Percentiles rank a stretch among this genome's conserved stretches.
These are phyloP conservation scores for Lepiota brunneoincarnata DNA, from an alignment of 768 basidiomycete species.

Conservation along the genomic window DNA sequence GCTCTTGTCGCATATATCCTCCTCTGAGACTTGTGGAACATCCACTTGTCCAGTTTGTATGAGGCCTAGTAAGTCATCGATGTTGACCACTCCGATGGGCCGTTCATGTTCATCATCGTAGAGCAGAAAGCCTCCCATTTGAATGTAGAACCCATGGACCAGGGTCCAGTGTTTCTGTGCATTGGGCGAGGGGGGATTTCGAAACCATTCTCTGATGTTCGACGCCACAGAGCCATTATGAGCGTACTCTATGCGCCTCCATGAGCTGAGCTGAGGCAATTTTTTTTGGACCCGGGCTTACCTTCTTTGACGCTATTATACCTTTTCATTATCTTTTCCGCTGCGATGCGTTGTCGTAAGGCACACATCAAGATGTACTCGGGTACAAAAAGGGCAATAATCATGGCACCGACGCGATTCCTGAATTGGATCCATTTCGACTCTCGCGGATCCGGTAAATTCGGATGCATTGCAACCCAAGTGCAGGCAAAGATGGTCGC, in stretches of 20 bases:
- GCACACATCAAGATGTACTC: conserved; percentile 10
- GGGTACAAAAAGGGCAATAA: not conserved
- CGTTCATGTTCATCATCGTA: not conserved
- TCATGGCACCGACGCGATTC: too few species aligned
- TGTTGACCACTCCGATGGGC: too few species aligned
- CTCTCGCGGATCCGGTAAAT: too few species aligned
- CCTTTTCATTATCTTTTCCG: not conserved
- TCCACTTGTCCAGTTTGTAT: conserved; percentile 1
- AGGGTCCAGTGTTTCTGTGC: not conserved
- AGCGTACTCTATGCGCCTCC: too few species aligned
- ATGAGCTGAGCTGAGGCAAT: too few species aligned
- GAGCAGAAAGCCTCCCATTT: conserved; percentile 1
- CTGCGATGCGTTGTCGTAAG: not conserved
- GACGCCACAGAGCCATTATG: too few species aligned
- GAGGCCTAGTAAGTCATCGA: too few species aligned
- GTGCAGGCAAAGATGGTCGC: not conserved
- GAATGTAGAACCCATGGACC: not conserved
- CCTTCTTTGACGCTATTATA: not conserved
- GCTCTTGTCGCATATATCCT: not conserved
- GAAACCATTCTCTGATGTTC: too few species aligned
- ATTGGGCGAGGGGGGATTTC: too few species aligned
- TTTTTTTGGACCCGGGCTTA: too few species aligned
- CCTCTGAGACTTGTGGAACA: not conserved
- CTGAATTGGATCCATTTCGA: too few species aligned
- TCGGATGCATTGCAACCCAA: too few species aligned